These are phyloP conservation scores for Mollisia scopiformis DNA, from an alignment of 2,329 filamentous ascomycete genomes.

Conservation along the genomic window DNA sequence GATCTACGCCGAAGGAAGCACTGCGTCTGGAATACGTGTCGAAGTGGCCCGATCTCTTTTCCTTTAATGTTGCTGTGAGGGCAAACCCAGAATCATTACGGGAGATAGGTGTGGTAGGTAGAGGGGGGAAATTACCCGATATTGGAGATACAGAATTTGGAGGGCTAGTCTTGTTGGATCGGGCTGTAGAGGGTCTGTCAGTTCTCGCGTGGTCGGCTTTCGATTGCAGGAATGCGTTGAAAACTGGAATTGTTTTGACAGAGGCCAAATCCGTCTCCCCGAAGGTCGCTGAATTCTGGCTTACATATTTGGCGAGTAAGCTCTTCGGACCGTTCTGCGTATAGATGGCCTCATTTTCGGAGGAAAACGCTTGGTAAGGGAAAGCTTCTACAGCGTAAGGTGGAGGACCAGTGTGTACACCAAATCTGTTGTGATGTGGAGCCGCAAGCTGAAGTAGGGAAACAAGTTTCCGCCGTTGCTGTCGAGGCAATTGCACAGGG, in stretches of 20 bases:
- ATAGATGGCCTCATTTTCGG: constrained; percentile 82
- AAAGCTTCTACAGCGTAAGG: constrained; percentile 93
- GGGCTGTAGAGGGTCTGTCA: constrained; percentile 79
- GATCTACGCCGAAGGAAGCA: constrained; percentile 87
- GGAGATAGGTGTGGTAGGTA: constrained; percentile 79
- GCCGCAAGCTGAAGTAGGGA: constrained; percentile 88
- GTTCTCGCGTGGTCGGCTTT: constrained; percentile 66
- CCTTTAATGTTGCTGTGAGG: constrained; percentile 80
- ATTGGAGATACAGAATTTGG: constrained; percentile 73
- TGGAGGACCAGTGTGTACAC: constrained; percentile 85
- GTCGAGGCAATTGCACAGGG: constrained; percentile 80
- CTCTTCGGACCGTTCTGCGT: constrained; percentile 70
- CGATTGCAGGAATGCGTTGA: constrained; percentile 88
- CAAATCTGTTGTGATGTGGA: constrained; percentile 84
- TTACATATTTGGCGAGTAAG: constrained; percentile 82
- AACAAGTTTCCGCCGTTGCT: constrained; percentile 86
- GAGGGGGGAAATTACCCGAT: constrained; percentile 75
- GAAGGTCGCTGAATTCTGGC: constrained; percentile 87
- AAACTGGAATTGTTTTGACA: constrained; percentile 66
- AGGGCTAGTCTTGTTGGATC: constrained; percentile 63
- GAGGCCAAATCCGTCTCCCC: constrained; percentile 57
- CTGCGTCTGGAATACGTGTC: constrained; percentile 76
- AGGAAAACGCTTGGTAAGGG: constrained; percentile 86
- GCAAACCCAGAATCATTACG: constrained; percentile 91
- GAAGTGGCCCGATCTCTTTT: constrained; percentile 94